Evolutionary conservation across 2,329 filamentous ascomycete genomes (phyloP), one percentile per base, ranked within the genome.

Genomic region (Colletotrichum simmondsii): DNA sequence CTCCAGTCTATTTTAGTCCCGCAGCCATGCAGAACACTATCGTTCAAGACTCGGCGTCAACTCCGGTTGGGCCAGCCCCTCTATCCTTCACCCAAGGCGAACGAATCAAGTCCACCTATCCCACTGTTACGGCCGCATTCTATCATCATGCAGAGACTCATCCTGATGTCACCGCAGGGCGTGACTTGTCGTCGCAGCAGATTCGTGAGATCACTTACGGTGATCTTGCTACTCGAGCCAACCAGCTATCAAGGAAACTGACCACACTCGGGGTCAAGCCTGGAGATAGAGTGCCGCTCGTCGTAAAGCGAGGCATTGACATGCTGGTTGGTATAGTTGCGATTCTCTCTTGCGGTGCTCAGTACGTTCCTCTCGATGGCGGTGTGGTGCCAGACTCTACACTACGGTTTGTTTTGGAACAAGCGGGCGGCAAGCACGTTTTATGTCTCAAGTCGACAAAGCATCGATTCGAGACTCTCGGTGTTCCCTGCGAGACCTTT

Each of bases 281-380:
- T 24, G 81, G 82, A 14, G 85, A 89, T 73, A 81, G 86, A 35
- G 82, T 90, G 4, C 87, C 86, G 22, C 82, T 91, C 22, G 84
- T 91, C 6, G 85, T 87, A 63, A 87, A 86, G 74, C 83, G 89
- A 30, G 86, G 88, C 32, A 78, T 88, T 42, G 87, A 89, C 73
- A 89, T 91, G 87, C 79, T 90, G 5, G 83, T 90, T 52, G 88
- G 86, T 16, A 89, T 91, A 58, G 81, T 89, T 69, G 89, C 88
- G 1, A 82, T 90, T n/a, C 80, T 91, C 30, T 88, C 88, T 60
- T 86, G 86, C 62, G 89, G 89, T 22, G 89, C 86, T 16, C 89
- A 91, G 74, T 91, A 91, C 76, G 84, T 91, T 11, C 89, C 89
- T 4, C 83, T 91, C 1, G 90, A 92, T 72, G 89, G 89, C 24